Evolutionary conservation across 192 early-diverging fungal species (phyloP), one percentile per base, ranked within the genome.

Genomic region (Dissophora ornata): DNA sequence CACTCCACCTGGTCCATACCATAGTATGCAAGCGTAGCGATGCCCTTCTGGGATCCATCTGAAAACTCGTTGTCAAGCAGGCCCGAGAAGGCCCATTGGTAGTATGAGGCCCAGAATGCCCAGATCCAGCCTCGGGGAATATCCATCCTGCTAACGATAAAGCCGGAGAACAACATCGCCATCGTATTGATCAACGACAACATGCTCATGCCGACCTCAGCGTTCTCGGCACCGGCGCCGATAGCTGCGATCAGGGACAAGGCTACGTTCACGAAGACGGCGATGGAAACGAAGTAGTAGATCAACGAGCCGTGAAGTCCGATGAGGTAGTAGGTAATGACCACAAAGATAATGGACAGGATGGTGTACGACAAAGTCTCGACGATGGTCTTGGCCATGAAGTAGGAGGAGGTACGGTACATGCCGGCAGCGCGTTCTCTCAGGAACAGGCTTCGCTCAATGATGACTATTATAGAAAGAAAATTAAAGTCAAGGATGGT

Each of bases 251-350:
- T 87, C 9, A 96, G 71, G 66, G 93, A 95, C 15, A 88, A 77
- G 21, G 90, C 87, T 5, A 93, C 93, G 1, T 91, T 89, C 0
- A 94, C 88, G 30, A 96, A 85, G 10, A 92, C 90, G 26, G 93
- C 69, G 19, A 94, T 73, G 73, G 92, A 92, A 46, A 89, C 87
- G 18, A 94, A 79, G 74, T 88, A 88, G 45, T 91, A 90, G 22
- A 65, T 40, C 19, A 81, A 69, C 0, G 84, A 86, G 18, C 89
- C 81, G 0, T 91, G 82, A 1, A 95, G 84, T 0, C 95, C 95
- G 1, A 93, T 91, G 90, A 96, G 93, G 38, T 88, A 89, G 80
- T 95, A 96, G 24, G 86, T 85, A 71, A 96, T 96, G 16, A 93
- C 82, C 2, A 89, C 90, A 44, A 95, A 84, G 57, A 95, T 84